Evolutionary conservation across 352 stramenopile genomes (phyloP).

Genomic region (Phytopythium vexans): DNA sequence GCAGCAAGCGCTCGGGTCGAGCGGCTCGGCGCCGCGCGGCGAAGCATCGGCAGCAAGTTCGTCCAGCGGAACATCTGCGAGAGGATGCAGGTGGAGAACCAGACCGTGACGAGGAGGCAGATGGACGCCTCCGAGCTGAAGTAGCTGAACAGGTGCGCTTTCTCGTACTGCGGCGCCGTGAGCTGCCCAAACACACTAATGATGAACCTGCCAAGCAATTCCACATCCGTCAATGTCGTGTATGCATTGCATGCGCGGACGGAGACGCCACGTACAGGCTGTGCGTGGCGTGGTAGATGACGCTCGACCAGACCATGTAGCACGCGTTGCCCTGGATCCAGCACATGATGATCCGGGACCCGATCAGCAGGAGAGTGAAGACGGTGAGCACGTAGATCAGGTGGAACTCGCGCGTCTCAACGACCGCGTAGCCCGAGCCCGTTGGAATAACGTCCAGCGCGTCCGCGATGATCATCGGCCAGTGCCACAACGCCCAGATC

Average conservation of each 20-base stretch:
- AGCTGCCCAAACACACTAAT: slow-evolving; percentile 87
- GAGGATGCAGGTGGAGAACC: slow-evolving; percentile 88
- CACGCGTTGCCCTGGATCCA: slow-evolving; percentile 88
- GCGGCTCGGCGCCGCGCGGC: slow-evolving; percentile 28
- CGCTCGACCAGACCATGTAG: slow-evolving; percentile 88
- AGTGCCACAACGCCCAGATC: slow-evolving; percentile 85
- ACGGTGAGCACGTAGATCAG: slow-evolving; percentile 74
- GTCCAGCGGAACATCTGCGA: slow-evolving; percentile 85
- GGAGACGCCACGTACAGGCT: slow-evolving; percentile 62
- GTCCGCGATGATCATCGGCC: slow-evolving; percentile 88
- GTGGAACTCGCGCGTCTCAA: slow-evolving; percentile 75
- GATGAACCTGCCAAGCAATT: slow-evolving; percentile 58
- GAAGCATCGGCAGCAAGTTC: slow-evolving; percentile 72
- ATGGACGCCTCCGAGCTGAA: slow-evolving; percentile 84
- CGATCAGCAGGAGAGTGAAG: slow-evolving; percentile 78
- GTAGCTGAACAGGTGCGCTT: slow-evolving; percentile 76
- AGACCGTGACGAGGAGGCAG: slow-evolving; percentile 81
- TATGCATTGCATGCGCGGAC: neutral
- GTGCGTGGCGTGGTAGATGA: slow-evolving; percentile 83
- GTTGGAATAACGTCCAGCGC: slow-evolving; percentile 66
- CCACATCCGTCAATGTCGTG: neutral
- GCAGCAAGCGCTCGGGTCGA: slow-evolving; percentile 36
- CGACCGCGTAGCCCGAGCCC: slow-evolving; percentile 75
- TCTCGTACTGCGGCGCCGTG: slow-evolving; percentile 80
- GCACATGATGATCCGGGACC: slow-evolving; percentile 88